These are phyloP conservation scores for Trametes sanguinea DNA, from an alignment of 768 basidiomycete genomes.

Conservation along the genomic window DNA sequence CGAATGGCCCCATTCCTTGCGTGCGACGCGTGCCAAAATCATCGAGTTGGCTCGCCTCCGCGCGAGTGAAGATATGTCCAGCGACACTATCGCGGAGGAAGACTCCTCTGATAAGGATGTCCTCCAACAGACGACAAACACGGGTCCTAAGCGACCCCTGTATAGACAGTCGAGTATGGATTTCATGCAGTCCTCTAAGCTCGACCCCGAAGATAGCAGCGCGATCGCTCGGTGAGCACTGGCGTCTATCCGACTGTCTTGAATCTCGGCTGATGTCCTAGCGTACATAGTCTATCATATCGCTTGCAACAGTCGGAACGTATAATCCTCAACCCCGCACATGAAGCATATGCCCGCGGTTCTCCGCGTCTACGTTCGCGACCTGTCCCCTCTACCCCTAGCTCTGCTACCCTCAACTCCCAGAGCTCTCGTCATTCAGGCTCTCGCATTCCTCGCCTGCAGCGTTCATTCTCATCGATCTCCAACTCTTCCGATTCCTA, in stretches of 20 bases:
- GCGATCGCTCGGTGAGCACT: conserved; percentile 64
- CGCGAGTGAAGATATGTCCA: conserved; percentile 50
- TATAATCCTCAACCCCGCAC: conserved; percentile 41
- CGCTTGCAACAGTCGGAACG: conserved; percentile 68
- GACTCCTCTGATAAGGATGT: conserved; percentile 47
- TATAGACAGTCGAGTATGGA: conserved; percentile 89
- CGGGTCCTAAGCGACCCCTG: conserved; percentile 55
- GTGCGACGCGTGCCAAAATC: conserved; percentile 80
- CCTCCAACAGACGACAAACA: conserved; percentile 50
- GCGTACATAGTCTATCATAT: conserved; percentile 55
- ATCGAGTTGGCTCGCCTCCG: conserved; percentile 73
- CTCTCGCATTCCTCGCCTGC: conserved; percentile 30
- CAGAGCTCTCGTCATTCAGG: conserved; percentile 31
- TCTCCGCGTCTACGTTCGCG: conserved; percentile 45
- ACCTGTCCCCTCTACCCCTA: conserved; percentile 57
- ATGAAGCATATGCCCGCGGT: conserved; percentile 28
- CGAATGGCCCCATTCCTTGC: conserved; percentile 83
- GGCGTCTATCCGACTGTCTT: conserved; percentile 13
- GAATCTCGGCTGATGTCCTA: conserved; percentile 22
- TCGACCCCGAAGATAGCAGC: conserved; percentile 50
- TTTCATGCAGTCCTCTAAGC: conserved; percentile 60
- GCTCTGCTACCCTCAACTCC: conserved; percentile 63
- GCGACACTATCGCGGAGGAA: conserved; percentile 48
- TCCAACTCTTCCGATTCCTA: conserved; percentile 44
- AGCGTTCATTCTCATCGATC: conserved; percentile 39